Evolutionary conservation across 1,284 basidiomycete genomes (phyloP).

Genomic region (Ustilago hordei): DNA sequence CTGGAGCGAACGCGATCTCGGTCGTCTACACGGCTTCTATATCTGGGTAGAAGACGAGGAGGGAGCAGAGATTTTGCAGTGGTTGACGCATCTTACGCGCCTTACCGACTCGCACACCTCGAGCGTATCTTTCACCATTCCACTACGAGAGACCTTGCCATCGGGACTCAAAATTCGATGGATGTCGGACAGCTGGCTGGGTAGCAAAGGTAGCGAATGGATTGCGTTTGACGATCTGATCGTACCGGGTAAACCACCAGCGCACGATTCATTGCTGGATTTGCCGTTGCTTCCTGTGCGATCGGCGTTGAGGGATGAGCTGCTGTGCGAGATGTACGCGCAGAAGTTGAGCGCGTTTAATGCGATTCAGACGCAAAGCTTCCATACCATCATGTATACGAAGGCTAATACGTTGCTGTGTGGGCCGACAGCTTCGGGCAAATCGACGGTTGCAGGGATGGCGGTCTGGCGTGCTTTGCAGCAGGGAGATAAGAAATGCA

Average conservation of each 20-base stretch:
- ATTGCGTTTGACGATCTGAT: conserved; percentile 78
- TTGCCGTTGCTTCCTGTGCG: conserved; percentile 81
- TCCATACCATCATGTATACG: conserved; percentile 85
- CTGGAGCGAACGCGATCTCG: conserved; percentile 87
- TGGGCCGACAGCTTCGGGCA: conserved; percentile 84
- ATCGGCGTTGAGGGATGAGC: conserved; percentile 69
- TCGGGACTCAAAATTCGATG: conserved; percentile 74
- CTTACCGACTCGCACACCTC: conserved; percentile 71
- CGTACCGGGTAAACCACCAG: conserved; percentile 79
- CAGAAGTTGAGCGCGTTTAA: conserved; percentile 77
- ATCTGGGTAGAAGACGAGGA: conserved; percentile 93
- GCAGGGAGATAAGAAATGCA: conserved; percentile 13
- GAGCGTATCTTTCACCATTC: conserved; percentile 66
- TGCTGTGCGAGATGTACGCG: conserved; percentile 58
- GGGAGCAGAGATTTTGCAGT: conserved; percentile 84
- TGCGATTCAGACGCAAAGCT: conserved; percentile 87
- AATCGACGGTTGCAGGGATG: conserved; percentile 76
- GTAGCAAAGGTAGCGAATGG: conserved; percentile 81
- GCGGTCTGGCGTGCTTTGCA: conserved; percentile 39
- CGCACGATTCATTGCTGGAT: conserved; percentile 80
- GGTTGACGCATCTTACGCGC: conserved; percentile 70
- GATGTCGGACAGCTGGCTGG: conserved; percentile 93
- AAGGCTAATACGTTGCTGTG: conserved; percentile 81
- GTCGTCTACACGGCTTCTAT: conserved; percentile 87
- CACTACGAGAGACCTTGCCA: conserved; percentile 69